Base-by-base conservation (phyloP, 441 rosid species). In the Breynia disticha region DNA sequence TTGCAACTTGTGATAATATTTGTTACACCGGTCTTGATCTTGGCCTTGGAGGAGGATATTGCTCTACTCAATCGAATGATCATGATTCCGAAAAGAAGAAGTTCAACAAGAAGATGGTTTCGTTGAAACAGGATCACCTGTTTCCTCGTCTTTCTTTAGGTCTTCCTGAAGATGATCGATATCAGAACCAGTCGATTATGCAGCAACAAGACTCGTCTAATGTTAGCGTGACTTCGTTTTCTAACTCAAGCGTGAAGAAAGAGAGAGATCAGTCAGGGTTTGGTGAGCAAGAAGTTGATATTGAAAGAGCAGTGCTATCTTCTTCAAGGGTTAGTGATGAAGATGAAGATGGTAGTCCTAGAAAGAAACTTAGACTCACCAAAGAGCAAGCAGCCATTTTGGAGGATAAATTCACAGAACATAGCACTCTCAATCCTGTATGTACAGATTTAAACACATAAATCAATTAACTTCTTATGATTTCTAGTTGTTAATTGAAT, bases 281-380 rank as follows among this genome's bases (percentile, higher is more conserved):
- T 41, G 44, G 44, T 15, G 44, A 41, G 10, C 44, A 41, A 41
- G 44, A 41, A 41, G 44, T 41, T 4, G 44, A 41, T 4, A 15
- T 41, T 11, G 44, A 41, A 41, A 41, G 44, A 41, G 44, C 35
- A 28, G 35, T 28, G 8, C 35, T 41, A 4, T 41, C 44, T 50
- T 50, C 53, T 8, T 50, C 35, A 11, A 52, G 56, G 44, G 42
- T 16, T 38, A 39, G 57, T 15, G 57, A 54, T 8, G 47, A 64
- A 45, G 82, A 83, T 46, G 82, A 83, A 50, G 81, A 72, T 2
- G 90, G 78, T 7, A 71, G 76, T 63, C 73, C 83, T 2, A 80
- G 90, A 59, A 90, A 90, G 82, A 90, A 90, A 63, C 98, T 90
- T 35, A 77, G 96, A 45, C 78, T 90, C 32, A 72, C 79, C 45